phyloP scores from a whole-genome alignment of 2,329 filamentous ascomycete species.

The Botrytis deweyae region DNA sequence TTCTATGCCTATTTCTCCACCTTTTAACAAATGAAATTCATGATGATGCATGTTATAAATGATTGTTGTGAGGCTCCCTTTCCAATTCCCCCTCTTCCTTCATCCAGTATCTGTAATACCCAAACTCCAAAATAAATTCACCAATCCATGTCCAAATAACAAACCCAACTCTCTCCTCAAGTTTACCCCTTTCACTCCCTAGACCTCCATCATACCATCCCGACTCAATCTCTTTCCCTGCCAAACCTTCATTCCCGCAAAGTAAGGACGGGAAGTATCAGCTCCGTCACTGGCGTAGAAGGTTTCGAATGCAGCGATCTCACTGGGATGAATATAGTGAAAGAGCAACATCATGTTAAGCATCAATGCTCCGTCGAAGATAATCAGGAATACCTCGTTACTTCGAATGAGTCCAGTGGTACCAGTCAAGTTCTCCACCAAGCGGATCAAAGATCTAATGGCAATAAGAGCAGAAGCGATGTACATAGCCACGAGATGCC shows the following conservation, averaged over 20 bases:
- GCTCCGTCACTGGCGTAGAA: neutral
- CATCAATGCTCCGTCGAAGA: constrained; percentile 6
- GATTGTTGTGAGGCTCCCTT: neutral
- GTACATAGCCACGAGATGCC: neutral
- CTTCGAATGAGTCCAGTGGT: neutral
- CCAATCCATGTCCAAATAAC: neutral
- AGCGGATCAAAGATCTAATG: constrained; percentile 1
- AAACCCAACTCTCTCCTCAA: no score
- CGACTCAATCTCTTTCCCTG: neutral
- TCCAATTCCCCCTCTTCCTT: neutral
- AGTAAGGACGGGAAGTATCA: constrained; percentile 5
- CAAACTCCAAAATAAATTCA: constrained; percentile 3
- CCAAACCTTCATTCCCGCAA: constrained; percentile 11
- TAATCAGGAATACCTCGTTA: neutral
- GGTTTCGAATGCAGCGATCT: neutral
- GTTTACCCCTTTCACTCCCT: neutral
- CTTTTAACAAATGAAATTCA: neutral
- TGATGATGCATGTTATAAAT: neutral
- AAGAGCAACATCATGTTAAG: constrained; percentile 15
- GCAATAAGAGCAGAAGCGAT: constrained; percentile 11
- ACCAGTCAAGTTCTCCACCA: constrained; percentile 5
- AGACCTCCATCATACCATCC: neutral
- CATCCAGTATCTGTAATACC: neutral
- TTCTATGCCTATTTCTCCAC: neutral
- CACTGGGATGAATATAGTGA: constrained; percentile 8